Base-by-base conservation (phyloP, 352 stramenopile species). In the Phytophthora pseudosyringae region DNA sequence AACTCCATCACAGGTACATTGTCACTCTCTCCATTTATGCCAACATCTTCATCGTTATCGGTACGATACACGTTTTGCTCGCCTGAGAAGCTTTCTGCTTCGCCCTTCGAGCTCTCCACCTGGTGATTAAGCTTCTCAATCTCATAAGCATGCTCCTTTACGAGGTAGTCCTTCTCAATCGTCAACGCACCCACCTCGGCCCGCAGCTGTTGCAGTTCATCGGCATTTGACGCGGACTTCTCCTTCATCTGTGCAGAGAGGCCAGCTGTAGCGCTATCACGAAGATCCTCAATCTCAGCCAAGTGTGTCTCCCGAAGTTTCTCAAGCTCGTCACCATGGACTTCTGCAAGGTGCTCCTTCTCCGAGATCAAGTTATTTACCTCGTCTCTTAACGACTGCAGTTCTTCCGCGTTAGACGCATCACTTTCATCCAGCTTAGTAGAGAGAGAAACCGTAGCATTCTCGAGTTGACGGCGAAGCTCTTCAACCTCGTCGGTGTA, bases 181-280 rank as follows among this genome's bases (percentile, higher is more conserved):
- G 55, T 64, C 41, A 73, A 57, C 4, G 35, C 21, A 26, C 61
- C 54, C 4, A 84, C 39, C 21, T 77, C 63, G 10, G 65, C 59
- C n/a, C 59, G 48, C 26, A 71, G 21, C 5, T 61, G 41, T 9
- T 75, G 53, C 6, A 83, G 47, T 54, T 80, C 57, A 40, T 74
- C 67, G 21, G 51, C 58, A 64, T 53, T 73, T 29, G 64, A 59
- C 46, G 67, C 68, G 1, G 59, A 44, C 6, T 76, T 62, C 5
- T 68, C 56, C 40, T 43, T n/a, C 4, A 12, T 48, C 6, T 58
- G 53, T 21, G 28, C n/a, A 29, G 43, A 43, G 11, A 59, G 15
- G 51, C 40, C 43, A 59, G 7, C 11, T 35, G 51, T 39, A 5
- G 53, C n/a, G 9, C n/a, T 51, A 31, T 62, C 28, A 18, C 25